Percentiles rank a stretch among this genome's conserved stretches.
Conservation (phyloP, 2,329 filamentous ascomycete species). For the Curvularia verruculosa region DNA sequence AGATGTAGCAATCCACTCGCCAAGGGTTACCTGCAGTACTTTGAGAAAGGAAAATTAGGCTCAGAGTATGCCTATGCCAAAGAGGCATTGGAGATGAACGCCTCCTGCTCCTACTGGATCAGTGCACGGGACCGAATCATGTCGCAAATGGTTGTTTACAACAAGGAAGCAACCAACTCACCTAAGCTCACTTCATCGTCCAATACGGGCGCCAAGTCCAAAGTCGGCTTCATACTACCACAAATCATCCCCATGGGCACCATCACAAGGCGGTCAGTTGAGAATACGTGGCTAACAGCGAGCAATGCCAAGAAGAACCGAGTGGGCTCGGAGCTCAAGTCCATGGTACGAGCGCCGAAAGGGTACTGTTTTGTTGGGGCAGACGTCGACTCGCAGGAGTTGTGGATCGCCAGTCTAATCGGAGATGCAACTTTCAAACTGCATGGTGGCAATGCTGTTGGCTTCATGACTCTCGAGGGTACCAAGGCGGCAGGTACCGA, state of each 20-base stretch:
- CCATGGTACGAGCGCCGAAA: conserved; percentile 90
- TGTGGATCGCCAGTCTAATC: conserved; percentile 96
- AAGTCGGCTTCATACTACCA: conserved; percentile 84
- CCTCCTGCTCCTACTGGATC: conserved; percentile 99
- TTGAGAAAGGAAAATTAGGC: conserved; percentile 84
- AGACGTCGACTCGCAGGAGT: conserved; percentile 94
- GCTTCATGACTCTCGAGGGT: conserved; percentile 98
- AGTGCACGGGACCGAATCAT: conserved; percentile 90
- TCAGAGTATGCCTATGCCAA: conserved; percentile 91
- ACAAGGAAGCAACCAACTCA: conserved; percentile 60
- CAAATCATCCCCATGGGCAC: conserved; percentile 99
- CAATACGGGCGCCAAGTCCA: conserved; percentile 21
- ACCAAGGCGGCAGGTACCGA: conserved; percentile 94
- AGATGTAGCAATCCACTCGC: conserved; percentile 87
- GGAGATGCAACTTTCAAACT: conserved; percentile 94
- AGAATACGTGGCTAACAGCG: conserved; percentile 98
- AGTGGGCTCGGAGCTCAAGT: conserved; percentile 94
- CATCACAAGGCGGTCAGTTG: conserved; percentile 89
- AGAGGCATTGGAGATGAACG: conserved; percentile 97
- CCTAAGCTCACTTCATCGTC: conserved; percentile 32
- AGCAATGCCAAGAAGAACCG: conserved; percentile 96
- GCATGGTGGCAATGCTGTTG: conserved; percentile 94
- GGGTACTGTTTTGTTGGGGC: conserved; percentile 95
- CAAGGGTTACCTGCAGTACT: conserved; percentile 88
- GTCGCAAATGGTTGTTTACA: conserved; percentile 94